These are phyloP conservation scores for Aspergillus brunneoviolaceus DNA, from an alignment of 2,329 filamentous ascomycete species.

Conservation along the genomic window DNA sequence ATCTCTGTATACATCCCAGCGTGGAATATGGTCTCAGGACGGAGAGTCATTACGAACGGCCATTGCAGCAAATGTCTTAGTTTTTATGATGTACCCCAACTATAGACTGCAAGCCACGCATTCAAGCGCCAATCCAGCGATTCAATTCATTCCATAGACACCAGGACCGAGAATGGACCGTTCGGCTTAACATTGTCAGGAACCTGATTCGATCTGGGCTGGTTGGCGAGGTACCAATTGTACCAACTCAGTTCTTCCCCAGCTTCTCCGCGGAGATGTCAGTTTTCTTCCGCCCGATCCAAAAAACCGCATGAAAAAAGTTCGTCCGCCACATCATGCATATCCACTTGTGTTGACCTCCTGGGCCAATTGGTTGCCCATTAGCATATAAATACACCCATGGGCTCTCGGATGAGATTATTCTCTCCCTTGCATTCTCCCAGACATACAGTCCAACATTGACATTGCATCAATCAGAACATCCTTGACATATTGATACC, in stretches of 20 bases:
- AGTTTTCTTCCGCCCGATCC: background rate
- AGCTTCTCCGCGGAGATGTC: constrained; percentile 9
- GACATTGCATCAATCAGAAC: background rate
- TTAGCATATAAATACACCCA: constrained; percentile 1
- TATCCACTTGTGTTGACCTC: background rate
- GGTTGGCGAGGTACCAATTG: background rate
- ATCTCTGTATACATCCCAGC: background rate
- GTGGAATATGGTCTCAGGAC: background rate
- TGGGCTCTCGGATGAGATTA: background rate
- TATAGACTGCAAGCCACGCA: background rate
- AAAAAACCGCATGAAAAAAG: constrained; percentile 1
- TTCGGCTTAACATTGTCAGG: constrained; percentile 1
- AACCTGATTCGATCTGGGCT: background rate
- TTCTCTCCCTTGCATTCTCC: background rate
- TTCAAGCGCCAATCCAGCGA: background rate
- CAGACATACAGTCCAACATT: background rate
- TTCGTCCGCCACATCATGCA: constrained; percentile 7
- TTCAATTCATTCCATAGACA: background rate
- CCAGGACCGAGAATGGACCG: background rate
- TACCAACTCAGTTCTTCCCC: background rate
- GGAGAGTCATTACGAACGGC: background rate
- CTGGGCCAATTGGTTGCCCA: background rate
- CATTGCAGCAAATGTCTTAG: background rate
- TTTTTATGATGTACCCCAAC: background rate
- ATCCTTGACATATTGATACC: background rate